Evolutionary conservation across 1,139 yeast species (phyloP).

Genomic region (Taphrina communis): DNA sequence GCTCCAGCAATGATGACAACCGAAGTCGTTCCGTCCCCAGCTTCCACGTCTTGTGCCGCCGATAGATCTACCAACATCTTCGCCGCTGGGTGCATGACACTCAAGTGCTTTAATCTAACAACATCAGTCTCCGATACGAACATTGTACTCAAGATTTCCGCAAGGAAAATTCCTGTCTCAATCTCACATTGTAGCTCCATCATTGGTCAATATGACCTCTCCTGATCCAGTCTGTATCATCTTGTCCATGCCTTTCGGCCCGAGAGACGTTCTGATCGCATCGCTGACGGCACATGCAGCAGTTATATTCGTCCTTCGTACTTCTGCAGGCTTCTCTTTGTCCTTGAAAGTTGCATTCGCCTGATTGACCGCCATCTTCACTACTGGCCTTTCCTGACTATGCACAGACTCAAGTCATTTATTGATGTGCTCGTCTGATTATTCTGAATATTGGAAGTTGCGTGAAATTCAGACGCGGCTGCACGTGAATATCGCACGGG

Average conservation of each 20-base stretch:
- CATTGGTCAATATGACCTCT: slow-evolving; percentile 92
- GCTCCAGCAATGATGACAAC: slow-evolving; percentile 97
- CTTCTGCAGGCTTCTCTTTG: slow-evolving; percentile 97
- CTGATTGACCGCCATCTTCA: slow-evolving; percentile 28
- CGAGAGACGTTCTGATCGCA: slow-evolving; percentile 94
- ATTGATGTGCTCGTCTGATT: not conserved
- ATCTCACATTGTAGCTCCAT: slow-evolving; percentile 83
- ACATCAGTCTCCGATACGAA: slow-evolving; percentile 53
- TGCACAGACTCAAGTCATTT: not conserved
- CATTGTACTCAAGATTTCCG: slow-evolving; percentile 94
- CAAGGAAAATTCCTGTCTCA: not conserved
- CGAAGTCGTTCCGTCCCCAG: slow-evolving; percentile 98
- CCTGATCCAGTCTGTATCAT: slow-evolving; percentile 95
- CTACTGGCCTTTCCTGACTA: not conserved
- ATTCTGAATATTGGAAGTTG: not conserved
- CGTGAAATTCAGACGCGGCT: slow-evolving; percentile 18
- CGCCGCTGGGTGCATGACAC: slow-evolving; percentile 97
- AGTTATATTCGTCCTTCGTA: slow-evolving; percentile 85
- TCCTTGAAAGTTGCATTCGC: slow-evolving; percentile 53
- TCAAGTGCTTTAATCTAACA: slow-evolving; percentile 77
- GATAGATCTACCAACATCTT: slow-evolving; percentile 96
- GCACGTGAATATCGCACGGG: slow-evolving; percentile 7
- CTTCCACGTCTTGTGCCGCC: slow-evolving; percentile 97
- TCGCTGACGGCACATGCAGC: slow-evolving; percentile 93
- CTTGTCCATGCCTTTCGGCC: slow-evolving; percentile 99